Percentiles rank a stretch among this genome's conserved stretches.
These are phyloP conservation scores for Auriscalpium vulgare DNA, from an alignment of 768 basidiomycete genomes.

Conservation along the genomic window DNA sequence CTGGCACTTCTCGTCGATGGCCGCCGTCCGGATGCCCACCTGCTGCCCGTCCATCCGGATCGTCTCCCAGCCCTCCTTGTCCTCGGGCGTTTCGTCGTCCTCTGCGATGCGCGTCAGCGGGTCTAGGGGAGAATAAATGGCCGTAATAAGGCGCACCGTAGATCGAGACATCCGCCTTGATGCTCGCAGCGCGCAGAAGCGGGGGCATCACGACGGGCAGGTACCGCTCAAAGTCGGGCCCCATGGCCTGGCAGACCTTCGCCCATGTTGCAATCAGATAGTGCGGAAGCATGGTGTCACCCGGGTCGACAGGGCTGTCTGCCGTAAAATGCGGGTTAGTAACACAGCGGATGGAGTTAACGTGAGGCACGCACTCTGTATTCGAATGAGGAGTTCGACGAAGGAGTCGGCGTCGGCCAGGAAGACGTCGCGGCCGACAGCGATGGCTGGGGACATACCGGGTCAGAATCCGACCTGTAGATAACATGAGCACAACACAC, in stretches of 20 bases:
- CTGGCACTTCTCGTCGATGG: constrained; percentile 81
- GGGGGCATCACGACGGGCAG: constrained; percentile 80
- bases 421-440: constrained; percentile 78
- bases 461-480: not conserved
- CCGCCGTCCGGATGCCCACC: constrained; percentile 70
- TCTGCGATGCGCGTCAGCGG: constrained; percentile 20
- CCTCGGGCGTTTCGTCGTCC: constrained; percentile 47
- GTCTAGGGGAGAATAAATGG: not conserved
- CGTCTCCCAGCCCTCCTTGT: constrained; percentile 74
- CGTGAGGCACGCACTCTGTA: constrained; percentile 52
- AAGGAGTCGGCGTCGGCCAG: constrained; percentile 65
- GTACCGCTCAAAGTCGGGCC: constrained; percentile 80
- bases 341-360: not conserved
- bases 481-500: constrained; percentile 32
- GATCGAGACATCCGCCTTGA: constrained; percentile 73
- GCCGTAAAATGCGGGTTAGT: not conserved
- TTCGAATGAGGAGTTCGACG: constrained; percentile 62
- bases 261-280: constrained; percentile 87
- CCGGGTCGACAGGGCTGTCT: constrained; percentile 63
- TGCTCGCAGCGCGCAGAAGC: constrained; percentile 62
- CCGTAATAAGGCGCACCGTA: constrained; percentile 39
- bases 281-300: constrained; percentile 62
- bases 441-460: constrained; percentile 49
- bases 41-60: constrained; percentile 70
- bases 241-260: constrained; percentile 80